These are phyloP conservation scores for Mucor piriformis DNA, from an alignment of 371 early-diverging fungal species.

Conservation along the genomic window DNA sequence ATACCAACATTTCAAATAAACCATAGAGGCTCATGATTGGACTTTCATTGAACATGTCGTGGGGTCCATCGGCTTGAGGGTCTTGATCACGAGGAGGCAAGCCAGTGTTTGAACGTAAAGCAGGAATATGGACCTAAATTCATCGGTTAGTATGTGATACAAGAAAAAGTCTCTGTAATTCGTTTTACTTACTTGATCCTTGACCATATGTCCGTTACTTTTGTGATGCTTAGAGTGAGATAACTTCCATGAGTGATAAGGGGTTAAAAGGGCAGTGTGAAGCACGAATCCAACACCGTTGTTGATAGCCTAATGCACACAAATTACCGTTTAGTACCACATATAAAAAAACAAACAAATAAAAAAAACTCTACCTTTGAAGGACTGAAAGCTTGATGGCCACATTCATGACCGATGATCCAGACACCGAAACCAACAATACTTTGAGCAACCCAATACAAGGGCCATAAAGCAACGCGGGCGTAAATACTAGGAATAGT, in stretches of 20 bases:
- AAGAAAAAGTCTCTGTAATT: neutral
- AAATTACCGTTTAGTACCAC: neutral
- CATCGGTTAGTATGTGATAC: neutral
- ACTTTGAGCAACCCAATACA: constrained; percentile 81
- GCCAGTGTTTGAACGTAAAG: constrained; percentile 59
- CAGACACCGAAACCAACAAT: constrained; percentile 84
- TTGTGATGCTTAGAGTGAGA: constrained; percentile 85
- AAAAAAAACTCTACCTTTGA: constrained; percentile 38
- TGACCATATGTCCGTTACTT: constrained; percentile 75
- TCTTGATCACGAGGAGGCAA: constrained; percentile 38
- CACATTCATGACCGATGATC: constrained; percentile 90
- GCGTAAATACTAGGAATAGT: constrained; percentile 46
- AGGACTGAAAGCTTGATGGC: constrained; percentile 83
- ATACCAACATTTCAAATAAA: constrained; percentile 65
- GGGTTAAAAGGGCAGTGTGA: constrained; percentile 82
- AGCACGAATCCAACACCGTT: constrained; percentile 80
- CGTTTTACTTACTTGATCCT: constrained; percentile 62
- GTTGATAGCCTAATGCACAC: constrained; percentile 55
- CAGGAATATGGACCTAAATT: constrained; percentile 76
- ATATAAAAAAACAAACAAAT: neutral
- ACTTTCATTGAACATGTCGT: constrained; percentile 58
- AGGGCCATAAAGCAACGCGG: constrained; percentile 68
- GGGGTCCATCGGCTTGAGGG: constrained; percentile 43
- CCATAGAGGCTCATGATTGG: constrained; percentile 66
- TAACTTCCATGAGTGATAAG: constrained; percentile 78